Evolutionary conservation across 768 basidiomycete species (phyloP).

Genomic region (Trametes cingulata): DNA sequence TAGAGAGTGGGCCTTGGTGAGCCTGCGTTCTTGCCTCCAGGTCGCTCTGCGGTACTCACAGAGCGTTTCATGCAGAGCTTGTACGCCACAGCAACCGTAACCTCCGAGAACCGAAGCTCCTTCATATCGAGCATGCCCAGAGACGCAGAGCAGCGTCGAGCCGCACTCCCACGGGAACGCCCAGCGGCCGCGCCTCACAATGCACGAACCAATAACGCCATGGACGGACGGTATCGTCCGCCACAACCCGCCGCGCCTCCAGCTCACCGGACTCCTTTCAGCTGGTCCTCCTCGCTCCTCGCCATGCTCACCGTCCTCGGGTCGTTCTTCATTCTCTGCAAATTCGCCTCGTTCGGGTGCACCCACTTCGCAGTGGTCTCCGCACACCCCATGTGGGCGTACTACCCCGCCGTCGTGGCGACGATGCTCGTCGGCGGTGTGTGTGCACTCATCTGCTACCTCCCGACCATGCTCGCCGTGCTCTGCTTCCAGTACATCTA

Average conservation of each 20-base stretch:
- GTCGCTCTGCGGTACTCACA: too few species aligned
- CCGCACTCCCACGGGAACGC: too few species aligned
- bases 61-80: too few species aligned
- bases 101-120: too few species aligned
- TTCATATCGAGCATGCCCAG: too few species aligned
- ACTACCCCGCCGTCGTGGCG: conserved; percentile 14
- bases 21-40: too few species aligned
- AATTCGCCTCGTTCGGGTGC: conserved; percentile 7
- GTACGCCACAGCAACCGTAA: too few species aligned
- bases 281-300: conserved; percentile 14
- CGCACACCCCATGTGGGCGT: conserved; percentile 11
- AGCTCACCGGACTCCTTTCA: background rate
- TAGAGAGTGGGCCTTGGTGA: too few species aligned
- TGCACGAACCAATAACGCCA: background rate
- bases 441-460: conserved; percentile 19
- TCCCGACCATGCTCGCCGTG: conserved; percentile 16
- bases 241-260: background rate
- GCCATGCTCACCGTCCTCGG: conserved; percentile 4
- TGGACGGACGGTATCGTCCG: too few species aligned
- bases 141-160: too few species aligned
- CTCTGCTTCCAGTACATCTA: conserved; percentile 8
- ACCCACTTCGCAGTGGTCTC: conserved; percentile 12
- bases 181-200: background rate
- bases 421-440: conserved; percentile 18
- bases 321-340: conserved; percentile 1